Evolutionary conservation across 139 green algal genomes (phyloP).

Genomic region (Ettlia oleoabundans): DNA sequence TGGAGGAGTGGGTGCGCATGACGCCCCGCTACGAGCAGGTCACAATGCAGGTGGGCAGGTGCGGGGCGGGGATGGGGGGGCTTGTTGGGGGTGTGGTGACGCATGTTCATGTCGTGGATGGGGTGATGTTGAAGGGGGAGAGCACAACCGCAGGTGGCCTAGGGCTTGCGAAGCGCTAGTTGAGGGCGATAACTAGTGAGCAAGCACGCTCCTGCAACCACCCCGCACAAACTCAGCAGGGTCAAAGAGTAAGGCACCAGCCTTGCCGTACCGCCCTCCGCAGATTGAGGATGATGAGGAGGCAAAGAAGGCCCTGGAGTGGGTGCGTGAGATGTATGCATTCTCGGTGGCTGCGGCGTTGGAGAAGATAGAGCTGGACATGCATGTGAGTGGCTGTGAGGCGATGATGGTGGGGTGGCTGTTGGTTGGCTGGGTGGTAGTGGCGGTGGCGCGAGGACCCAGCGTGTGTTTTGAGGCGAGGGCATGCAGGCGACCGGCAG

Average conservation of each 20-base stretch:
- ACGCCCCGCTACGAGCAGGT: constrained; percentile 1
- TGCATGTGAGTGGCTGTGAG: constrained; percentile 37
- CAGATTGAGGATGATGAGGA: constrained; percentile 73
- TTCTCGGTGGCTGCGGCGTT: constrained; percentile 62
- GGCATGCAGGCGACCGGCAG: too few relatives aligned
- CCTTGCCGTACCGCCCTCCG: not conserved
- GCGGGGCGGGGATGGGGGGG: not conserved
- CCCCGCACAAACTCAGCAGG: too few relatives aligned
- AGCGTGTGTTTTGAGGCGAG: too few relatives aligned
- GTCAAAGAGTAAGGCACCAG: too few relatives aligned
- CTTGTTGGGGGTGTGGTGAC: not conserved
- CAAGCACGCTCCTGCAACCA: too few relatives aligned
- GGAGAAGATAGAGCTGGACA: constrained; percentile 46
- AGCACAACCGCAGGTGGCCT: too few relatives aligned
- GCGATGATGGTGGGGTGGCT: not conserved
- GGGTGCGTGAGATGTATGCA: constrained; percentile 91
- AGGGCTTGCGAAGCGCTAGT: too few relatives aligned
- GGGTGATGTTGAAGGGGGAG: too few relatives aligned
- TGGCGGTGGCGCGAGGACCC: too few relatives aligned
- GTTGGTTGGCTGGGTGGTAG: not conserved
- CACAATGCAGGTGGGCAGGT: constrained; percentile 2
- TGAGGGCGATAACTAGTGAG: too few relatives aligned
- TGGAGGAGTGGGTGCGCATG: constrained; percentile 33
- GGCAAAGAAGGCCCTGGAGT: constrained; percentile 63
- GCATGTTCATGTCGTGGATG: not conserved